Base-by-base conservation (phyloP, 2,329 filamentous ascomycete genomes). In the Sporothrix globosa region DNA sequence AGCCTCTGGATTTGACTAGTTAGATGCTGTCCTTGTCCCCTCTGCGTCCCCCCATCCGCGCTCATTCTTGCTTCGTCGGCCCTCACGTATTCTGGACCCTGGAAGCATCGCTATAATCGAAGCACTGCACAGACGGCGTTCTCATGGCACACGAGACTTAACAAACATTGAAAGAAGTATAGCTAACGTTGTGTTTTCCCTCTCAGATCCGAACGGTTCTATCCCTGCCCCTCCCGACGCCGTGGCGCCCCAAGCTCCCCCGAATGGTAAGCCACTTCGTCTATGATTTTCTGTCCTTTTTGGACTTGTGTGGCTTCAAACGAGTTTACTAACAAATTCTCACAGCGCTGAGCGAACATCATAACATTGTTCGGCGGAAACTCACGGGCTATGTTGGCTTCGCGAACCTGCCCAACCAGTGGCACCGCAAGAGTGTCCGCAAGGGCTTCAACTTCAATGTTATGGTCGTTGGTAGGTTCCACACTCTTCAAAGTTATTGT, bases 391-490 rank as follows among this genome's bases (percentile, higher is more conserved):
- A 98, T 78, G 96, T 99, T 78, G 96, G 96, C 75, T 99, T 99
- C 79, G 96, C 96, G 82, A 99, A 99, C 82, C 84, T 99, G 80
- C 96, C 96, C 74, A 99, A 99, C 85, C 96, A 99, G 84, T 99
- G 96, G 96, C 96, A 99, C 87, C 95, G 96, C 83, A 99, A 99
- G 91, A 97, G 94, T 89, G 96, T 99, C 78, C 93, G 96, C 80
- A 99, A 99, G 84, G 96, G 96, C 73, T 99, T 99, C 89, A 99
- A 98, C 88, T 99, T 99, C 88, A 99, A 99, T 81, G 96, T 99
- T 76, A 99, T 99, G 96, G 96, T 99, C 83, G 96, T 99, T 83
- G 96, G 96, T 98, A 87, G 79, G 94, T 79, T 6, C 11, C 39
- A 13, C 17, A n/a, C 17, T 39, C 46, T 67, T 44, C 7, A 27